Evolutionary conservation across 1,139 yeast genomes (phyloP).

Genomic region (Pichia sp.): DNA sequence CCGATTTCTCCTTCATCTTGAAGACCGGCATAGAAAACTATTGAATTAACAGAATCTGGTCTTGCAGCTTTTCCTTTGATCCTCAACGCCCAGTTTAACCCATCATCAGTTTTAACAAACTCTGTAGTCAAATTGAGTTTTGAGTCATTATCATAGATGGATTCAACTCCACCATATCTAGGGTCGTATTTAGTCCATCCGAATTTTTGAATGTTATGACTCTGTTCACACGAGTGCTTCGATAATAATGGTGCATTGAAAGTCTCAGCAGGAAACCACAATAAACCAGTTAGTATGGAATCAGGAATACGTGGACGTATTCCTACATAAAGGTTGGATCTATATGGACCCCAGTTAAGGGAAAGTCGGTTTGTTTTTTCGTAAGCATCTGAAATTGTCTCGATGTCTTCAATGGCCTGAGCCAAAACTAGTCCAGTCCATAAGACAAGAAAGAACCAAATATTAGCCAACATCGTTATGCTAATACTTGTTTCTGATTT

Average conservation of each 20-base stretch:
- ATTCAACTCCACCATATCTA: constrained; percentile 78
- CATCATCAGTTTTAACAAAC: constrained; percentile 70
- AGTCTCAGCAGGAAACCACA: constrained; percentile 79
- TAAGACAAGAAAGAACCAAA: neutral
- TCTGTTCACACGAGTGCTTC: constrained; percentile 80
- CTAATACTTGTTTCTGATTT: no score
- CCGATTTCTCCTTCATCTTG: constrained; percentile 48
- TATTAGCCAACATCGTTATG: neutral
- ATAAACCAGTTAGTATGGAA: constrained; percentile 72
- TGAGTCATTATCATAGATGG: constrained; percentile 62
- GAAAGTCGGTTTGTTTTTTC: constrained; percentile 39
- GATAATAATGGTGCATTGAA: constrained; percentile 52
- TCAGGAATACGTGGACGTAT: constrained; percentile 75
- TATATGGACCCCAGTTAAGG: constrained; percentile 86
- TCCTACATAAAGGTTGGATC: constrained; percentile 84
- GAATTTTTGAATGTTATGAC: constrained; percentile 66
- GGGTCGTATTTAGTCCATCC: constrained; percentile 91
- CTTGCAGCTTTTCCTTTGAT: constrained; percentile 58
- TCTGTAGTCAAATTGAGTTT: constrained; percentile 63
- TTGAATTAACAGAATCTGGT: constrained; percentile 50
- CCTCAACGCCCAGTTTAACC: constrained; percentile 68
- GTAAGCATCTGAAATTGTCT: constrained; percentile 22
- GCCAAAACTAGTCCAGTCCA: neutral
- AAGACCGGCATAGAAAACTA: constrained; percentile 74
- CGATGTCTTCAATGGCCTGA: constrained; percentile 5